Evolutionary conservation across 2,329 filamentous ascomycete species (phyloP).

Genomic region (Verticillium nubilum): DNA sequence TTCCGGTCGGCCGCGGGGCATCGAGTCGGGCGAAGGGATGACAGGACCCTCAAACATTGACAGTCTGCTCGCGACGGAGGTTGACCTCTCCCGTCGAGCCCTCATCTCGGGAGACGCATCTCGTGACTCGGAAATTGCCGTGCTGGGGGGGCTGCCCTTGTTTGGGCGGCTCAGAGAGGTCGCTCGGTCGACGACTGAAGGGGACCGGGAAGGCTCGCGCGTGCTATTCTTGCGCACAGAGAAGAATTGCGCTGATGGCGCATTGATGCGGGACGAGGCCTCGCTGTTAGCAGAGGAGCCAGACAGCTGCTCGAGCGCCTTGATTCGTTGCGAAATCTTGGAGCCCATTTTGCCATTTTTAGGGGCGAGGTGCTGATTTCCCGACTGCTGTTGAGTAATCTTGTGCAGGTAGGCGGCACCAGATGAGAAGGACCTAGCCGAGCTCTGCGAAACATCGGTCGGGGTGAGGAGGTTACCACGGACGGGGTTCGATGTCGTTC

Average conservation of each 20-base stretch:
- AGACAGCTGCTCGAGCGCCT: conserved; percentile 79
- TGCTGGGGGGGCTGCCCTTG: conserved; percentile 23
- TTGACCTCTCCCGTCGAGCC: conserved; percentile 39
- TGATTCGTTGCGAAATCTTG: conserved; percentile 90
- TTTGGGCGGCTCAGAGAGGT: conserved; percentile 26
- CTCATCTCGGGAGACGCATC: conserved; percentile 42
- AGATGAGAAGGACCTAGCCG: conserved; percentile 49
- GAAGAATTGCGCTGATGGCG: conserved; percentile 51
- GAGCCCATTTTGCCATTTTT: conserved; percentile 82
- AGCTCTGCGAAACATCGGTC: conserved; percentile 38
- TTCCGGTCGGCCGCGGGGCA: conserved; percentile 52
- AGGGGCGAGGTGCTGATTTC: conserved; percentile 37
- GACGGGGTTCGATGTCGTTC: conserved; percentile 30
- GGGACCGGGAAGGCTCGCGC: conserved; percentile 37
- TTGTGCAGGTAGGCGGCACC: conserved; percentile 52
- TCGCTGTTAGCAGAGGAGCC: conserved; percentile 27
- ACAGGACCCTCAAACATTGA: conserved; percentile 44
- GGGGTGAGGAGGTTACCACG: conserved; percentile 39
- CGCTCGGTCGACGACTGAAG: conserved; percentile 39
- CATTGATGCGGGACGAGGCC: conserved; percentile 14
- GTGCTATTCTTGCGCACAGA: conserved; percentile 43
- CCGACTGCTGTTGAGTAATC: conserved; percentile 44
- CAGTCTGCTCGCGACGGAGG: conserved; percentile 49
- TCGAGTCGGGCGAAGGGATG: conserved; percentile 19
- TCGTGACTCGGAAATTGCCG: conserved; percentile 30